A percentile compares a stretch with the other conserved stretches of the same genome.
These are phyloP conservation scores for Blastocystis sp. DNA, from an alignment of 352 stramenopile genomes.

Conservation along the genomic window DNA sequence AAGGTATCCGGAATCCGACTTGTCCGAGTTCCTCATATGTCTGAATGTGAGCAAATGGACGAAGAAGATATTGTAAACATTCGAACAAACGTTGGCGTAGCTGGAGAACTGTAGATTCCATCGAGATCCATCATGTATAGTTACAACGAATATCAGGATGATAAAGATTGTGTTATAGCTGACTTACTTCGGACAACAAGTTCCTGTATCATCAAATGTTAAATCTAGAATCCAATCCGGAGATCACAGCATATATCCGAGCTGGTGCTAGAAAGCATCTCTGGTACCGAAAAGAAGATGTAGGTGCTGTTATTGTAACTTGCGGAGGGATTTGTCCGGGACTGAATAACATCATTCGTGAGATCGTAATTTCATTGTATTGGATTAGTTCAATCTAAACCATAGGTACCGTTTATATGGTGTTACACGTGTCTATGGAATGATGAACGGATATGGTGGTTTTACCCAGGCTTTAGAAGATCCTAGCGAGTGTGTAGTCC, in stretches of 20 bases:
- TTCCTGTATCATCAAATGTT: background rate
- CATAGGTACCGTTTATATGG: slow-evolving; percentile 74
- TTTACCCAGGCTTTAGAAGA: slow-evolving; percentile 72
- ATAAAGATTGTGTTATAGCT: slow-evolving; percentile 48
- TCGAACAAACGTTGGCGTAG: slow-evolving; percentile 36
- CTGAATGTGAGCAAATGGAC: background rate
- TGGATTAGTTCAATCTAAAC: slow-evolving; percentile 4
- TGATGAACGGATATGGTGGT: slow-evolving; percentile 78
- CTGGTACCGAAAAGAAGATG: slow-evolving; percentile 78
- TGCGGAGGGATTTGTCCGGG: slow-evolving; percentile 89
- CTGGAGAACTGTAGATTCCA: slow-evolving; percentile 9
- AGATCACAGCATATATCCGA: slow-evolving; percentile 72
- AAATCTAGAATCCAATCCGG: slow-evolving; percentile 10
- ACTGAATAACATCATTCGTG: slow-evolving; percentile 96
- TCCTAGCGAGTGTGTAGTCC: slow-evolving; percentile 78
- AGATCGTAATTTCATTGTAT: slow-evolving; percentile 87
- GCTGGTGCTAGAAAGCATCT: slow-evolving; percentile 76
- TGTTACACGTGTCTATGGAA: slow-evolving; percentile 78
- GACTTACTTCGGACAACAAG: slow-evolving; percentile 18
- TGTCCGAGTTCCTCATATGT: slow-evolving; percentile 34
- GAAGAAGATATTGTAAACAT: background rate
- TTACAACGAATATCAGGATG: slow-evolving; percentile 57
- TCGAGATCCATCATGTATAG: background rate
- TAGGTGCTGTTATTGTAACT: slow-evolving; percentile 85
- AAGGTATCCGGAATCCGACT: background rate